Conservation (phyloP, 2,329 filamentous ascomycete species). For the Teratosphaeria destructans region DNA sequence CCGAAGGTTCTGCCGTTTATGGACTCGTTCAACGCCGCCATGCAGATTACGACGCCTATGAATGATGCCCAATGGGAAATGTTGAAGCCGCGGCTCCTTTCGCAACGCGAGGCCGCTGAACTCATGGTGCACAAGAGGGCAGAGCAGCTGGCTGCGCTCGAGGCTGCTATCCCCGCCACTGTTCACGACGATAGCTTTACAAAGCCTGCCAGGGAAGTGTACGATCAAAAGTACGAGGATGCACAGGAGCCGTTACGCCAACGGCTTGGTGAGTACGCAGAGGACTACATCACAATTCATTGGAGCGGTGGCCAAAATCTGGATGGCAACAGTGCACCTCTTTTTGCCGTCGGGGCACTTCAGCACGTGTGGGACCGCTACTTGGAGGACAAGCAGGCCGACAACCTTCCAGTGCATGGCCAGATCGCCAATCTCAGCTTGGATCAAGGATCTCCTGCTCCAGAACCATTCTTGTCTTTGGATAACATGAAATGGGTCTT, state of each 20-base stretch:
- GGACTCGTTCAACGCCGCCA: constrained; percentile 62
- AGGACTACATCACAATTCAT: constrained; percentile 55
- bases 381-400: constrained; percentile 29
- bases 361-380: constrained; percentile 45
- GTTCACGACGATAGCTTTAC: constrained; percentile 38
- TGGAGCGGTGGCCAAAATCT: constrained; percentile 58
- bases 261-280: constrained; percentile 55
- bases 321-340: constrained; percentile 51
- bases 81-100: constrained; percentile 55
- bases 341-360: constrained; percentile 63
- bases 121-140: constrained; percentile 42
- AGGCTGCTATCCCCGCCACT: constrained; percentile 38
- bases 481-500: constrained; percentile 85
- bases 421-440: constrained; percentile 2
- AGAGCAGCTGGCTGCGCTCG: constrained; percentile 30
- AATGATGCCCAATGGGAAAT: constrained; percentile 60
- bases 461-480: constrained; percentile 45
- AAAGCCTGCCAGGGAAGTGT: constrained; percentile 46
- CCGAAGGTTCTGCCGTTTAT: constrained; percentile 56
- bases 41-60: constrained; percentile 58
- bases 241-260: constrained; percentile 57
- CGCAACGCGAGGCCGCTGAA: constrained; percentile 57
- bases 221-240: constrained; percentile 62
- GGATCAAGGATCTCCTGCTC: constrained; percentile 11
- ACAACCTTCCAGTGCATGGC: constrained; percentile 7